Conservation (phyloP, 2,329 filamentous ascomycete species). For the Ophiosphaerella korrae region DNA sequence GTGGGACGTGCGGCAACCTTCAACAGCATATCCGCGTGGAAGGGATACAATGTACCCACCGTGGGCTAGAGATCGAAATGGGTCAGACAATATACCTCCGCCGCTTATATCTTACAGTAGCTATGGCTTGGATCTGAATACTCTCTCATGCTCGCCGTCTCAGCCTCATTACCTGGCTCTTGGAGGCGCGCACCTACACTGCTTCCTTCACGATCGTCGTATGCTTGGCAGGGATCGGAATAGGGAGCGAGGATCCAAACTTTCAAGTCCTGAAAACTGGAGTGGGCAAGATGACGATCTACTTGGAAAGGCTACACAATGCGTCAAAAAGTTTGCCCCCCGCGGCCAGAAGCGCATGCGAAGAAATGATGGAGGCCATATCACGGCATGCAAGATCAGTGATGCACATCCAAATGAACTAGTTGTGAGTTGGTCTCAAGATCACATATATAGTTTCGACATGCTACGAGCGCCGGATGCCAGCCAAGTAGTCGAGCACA, state of each 20-base stretch:
- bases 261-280: slow-evolving; percentile 50
- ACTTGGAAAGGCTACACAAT: slow-evolving; percentile 65
- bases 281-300: slow-evolving; percentile 57
- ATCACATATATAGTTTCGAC: slow-evolving; percentile 70
- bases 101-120: slow-evolving; percentile 70
- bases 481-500: slow-evolving; percentile 45
- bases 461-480: slow-evolving; percentile 64
- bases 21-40: slow-evolving; percentile 63
- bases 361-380: slow-evolving; percentile 64
- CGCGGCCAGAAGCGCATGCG: slow-evolving; percentile 61
- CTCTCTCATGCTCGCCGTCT: slow-evolving; percentile 68
- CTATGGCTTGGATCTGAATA: slow-evolving; percentile 68
- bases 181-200: slow-evolving; percentile 70
- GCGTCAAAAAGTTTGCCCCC: slow-evolving; percentile 70
- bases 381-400: slow-evolving; percentile 73
- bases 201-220: slow-evolving; percentile 70
- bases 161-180: slow-evolving; percentile 73
- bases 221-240: slow-evolving; percentile 67
- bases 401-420: slow-evolving; percentile 71
- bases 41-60: slow-evolving; percentile 27
- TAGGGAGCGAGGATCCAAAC: slow-evolving; percentile 57
- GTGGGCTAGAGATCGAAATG: slow-evolving; percentile 43
- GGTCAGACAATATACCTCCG: slow-evolving; percentile 60
- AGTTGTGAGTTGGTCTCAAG: slow-evolving; percentile 70
- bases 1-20: slow-evolving; percentile 69